Evolutionary conservation across 2,329 filamentous ascomycete genomes (phyloP).

Genomic region (Macrophomina tecta): DNA sequence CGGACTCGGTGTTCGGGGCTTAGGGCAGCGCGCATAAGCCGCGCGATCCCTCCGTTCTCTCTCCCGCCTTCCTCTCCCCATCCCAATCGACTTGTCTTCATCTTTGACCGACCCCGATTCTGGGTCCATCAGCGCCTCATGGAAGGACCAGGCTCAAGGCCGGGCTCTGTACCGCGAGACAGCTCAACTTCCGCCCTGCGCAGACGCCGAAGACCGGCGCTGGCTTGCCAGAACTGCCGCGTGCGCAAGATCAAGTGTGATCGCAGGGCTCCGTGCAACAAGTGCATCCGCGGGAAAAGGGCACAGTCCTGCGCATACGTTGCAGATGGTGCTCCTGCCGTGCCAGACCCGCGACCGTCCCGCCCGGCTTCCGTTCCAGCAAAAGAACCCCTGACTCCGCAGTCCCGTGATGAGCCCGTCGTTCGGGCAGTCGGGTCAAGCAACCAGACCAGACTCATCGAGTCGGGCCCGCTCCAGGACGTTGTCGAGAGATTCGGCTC

Average conservation of each 20-base stretch:
- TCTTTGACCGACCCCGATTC: neutral
- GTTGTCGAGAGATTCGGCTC: neutral
- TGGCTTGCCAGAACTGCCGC: constrained; percentile 37
- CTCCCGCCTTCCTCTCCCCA: neutral
- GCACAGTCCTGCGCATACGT: constrained; percentile 30
- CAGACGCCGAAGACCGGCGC: constrained; percentile 35
- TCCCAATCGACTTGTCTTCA: neutral
- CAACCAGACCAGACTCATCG: neutral
- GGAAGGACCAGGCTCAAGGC: neutral
- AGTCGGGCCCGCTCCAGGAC: neutral
- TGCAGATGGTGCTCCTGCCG: neutral
- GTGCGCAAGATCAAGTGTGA: constrained; percentile 39
- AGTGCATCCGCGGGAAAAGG: constrained; percentile 31
- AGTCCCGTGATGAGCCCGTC: neutral
- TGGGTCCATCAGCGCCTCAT: neutral
- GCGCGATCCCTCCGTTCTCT: neutral
- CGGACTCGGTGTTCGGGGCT: neutral
- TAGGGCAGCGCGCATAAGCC: neutral
- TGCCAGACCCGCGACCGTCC: too few species aligned
- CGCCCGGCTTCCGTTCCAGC: neutral
- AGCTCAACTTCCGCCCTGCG: constrained; percentile 7
- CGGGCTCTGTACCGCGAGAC: neutral
- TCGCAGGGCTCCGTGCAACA: constrained; percentile 35
- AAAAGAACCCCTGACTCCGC: neutral
- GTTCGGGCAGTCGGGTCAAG: neutral